These are phyloP conservation scores for Ganoderma lucidum DNA, from an alignment of 1,284 basidiomycete genomes.

Conservation along the genomic window DNA sequence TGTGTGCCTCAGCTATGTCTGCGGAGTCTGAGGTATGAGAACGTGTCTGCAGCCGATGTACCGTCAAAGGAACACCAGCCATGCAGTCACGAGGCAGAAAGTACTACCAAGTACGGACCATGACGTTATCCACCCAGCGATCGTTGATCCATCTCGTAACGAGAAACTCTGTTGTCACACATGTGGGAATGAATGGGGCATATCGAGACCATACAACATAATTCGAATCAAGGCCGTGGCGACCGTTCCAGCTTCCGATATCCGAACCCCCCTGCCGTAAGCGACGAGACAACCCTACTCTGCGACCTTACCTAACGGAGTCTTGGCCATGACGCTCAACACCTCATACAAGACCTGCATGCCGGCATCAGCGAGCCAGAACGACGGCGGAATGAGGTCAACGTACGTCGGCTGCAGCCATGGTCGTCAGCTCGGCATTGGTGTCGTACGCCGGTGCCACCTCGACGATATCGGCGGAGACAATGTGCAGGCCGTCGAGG, in stretches of 20 bases:
- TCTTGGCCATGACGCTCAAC: slow-evolving; percentile 81
- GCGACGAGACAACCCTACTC: slow-evolving; percentile 20
- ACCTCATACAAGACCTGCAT: slow-evolving; percentile 74
- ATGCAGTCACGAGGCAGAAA: slow-evolving; percentile 8
- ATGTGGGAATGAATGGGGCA: background rate
- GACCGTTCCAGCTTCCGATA: slow-evolving; percentile 8
- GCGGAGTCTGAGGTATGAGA: background rate
- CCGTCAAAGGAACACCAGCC: background rate
- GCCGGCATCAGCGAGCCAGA: slow-evolving; percentile 17
- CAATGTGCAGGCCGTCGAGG: slow-evolving; percentile 74
- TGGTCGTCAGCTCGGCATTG: slow-evolving; percentile 80
- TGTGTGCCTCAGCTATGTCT: background rate
- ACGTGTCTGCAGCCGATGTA: background rate
- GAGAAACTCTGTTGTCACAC: background rate
- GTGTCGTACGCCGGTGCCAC: slow-evolving; percentile 85
- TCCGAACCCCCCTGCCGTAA: slow-evolving; percentile 23
- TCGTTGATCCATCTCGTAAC: slow-evolving; percentile 17
- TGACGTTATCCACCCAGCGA: slow-evolving; percentile 12
- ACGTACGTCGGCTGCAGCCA: slow-evolving; percentile 82
- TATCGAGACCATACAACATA: slow-evolving; percentile 14
- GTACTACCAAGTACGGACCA: slow-evolving; percentile 2
- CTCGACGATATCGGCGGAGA: slow-evolving; percentile 84
- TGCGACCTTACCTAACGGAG: slow-evolving; percentile 67
- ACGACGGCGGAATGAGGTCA: slow-evolving; percentile 5
- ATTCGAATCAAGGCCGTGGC: slow-evolving; percentile 9